Evolutionary conservation across 768 basidiomycete genomes (phyloP), one percentile per base, ranked within the genome.

Genomic region (Termitomyces sp.): DNA sequence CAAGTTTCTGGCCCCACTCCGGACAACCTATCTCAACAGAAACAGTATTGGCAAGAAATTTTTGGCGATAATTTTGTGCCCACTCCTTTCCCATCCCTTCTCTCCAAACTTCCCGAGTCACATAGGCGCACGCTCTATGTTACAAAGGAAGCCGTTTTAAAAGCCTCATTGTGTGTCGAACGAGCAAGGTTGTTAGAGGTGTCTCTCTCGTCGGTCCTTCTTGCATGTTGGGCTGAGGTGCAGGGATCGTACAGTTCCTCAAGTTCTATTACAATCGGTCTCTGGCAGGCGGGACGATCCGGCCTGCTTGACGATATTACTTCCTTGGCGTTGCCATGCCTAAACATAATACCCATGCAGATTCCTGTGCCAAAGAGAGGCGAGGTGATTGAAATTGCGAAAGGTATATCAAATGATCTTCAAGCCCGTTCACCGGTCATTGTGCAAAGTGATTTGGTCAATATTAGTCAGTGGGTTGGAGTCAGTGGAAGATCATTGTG

Each of bases 251-350:
- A 74, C 49, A 69, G 73, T 10, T 62, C 66, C 3, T 62, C 72
- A 20, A 62, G 66, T 14, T 63, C 63, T 20, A 71, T 74, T 2
- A 77, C 73, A 7, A 78, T 82, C 54, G 79, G 79, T 4, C 71
- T 82, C 15, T 82, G 81, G 81, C 80, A 81, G 54, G 75, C 76
- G 6, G 79, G 81, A 31, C 70, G 81, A 48, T 76, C 76, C 14
- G 75, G 77, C 11, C 50, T 69, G 11, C 46, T 76, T 25, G 67
- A 73, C 31, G 68, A 73, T 20, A 67, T 78, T 25, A 76, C 75
- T 34, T 71, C 68, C 40, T 62, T 82, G n/a, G 77, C 77, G 4
- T 64, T 76, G 17, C 79, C 81, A n/a, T 80, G 78, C 62, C 71
- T 79, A 68, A 81, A 82, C 59, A 71, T 79, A 9, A 60, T 81